Evolutionary conservation across 768 basidiomycete genomes (phyloP).

Genomic region (Tricholoma furcatifolium): DNA sequence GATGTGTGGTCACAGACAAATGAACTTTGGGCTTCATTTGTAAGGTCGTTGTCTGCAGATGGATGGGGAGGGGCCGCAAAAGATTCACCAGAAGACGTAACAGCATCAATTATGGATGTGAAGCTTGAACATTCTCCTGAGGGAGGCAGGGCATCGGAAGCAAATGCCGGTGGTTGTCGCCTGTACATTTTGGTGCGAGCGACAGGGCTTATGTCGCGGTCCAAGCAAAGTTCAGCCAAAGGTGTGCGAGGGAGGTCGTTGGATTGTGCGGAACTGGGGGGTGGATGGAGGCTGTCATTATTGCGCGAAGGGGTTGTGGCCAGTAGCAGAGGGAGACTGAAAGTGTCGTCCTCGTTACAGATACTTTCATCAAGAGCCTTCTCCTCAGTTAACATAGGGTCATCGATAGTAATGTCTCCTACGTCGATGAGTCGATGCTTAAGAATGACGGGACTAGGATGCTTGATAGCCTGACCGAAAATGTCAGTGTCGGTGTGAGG

Average conservation of each 20-base stretch:
- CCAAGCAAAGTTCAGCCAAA: conserved; percentile 32
- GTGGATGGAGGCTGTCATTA: neutral
- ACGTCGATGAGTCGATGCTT: conserved; percentile 47
- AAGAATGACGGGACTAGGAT: conserved; percentile 25
- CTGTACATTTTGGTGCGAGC: conserved; percentile 31
- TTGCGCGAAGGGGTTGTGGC: conserved; percentile 27
- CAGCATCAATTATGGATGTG: conserved; percentile 18
- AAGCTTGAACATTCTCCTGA: conserved; percentile 11
- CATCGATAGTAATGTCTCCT: conserved; percentile 46
- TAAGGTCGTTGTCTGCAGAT: conserved; percentile 1
- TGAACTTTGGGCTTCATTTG: neutral
- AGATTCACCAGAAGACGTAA: conserved; percentile 19
- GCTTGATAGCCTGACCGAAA: conserved; percentile 32
- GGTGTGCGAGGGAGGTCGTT: conserved; percentile 34
- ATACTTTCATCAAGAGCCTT: conserved; percentile 32
- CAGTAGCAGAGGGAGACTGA: conserved; percentile 32
- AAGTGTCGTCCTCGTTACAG: conserved; percentile 35
- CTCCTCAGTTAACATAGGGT: conserved; percentile 33
- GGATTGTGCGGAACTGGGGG: conserved; percentile 14
- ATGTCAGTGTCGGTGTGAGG: conserved; percentile 24
- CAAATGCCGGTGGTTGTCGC: conserved; percentile 19
- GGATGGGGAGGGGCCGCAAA: conserved; percentile 14
- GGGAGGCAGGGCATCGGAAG: conserved; percentile 10
- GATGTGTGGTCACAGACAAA: conserved; percentile 1
- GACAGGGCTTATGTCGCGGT: conserved; percentile 33